phyloP scores from a whole-genome alignment of 2,329 filamentous ascomycete genomes.

The Nannizziopsis barbatae region DNA sequence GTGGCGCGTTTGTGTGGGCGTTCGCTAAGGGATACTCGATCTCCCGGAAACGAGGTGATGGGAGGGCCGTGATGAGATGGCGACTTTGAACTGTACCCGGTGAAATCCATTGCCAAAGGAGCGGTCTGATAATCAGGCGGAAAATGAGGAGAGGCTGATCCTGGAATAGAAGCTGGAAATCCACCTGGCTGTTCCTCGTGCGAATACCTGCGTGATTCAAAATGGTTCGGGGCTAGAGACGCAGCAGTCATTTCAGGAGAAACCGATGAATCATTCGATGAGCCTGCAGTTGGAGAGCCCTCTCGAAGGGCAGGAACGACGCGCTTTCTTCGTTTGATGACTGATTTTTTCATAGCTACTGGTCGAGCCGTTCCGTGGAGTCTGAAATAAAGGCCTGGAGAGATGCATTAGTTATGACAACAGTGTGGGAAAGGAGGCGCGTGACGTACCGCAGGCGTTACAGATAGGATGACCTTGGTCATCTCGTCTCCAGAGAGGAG shows the following conservation, averaged over 20 bases:
- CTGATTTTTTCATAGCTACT: slow-evolving; percentile 96
- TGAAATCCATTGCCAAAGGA: slow-evolving; percentile 42
- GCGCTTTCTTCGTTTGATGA: slow-evolving; percentile 90
- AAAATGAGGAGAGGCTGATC: slow-evolving; percentile 17
- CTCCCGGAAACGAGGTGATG: slow-evolving; percentile 7
- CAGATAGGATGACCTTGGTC: slow-evolving; percentile 94
- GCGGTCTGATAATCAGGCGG: slow-evolving; percentile 17
- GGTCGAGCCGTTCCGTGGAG: slow-evolving; percentile 87
- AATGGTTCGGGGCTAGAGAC: slow-evolving; percentile 18
- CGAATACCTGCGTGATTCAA: slow-evolving; percentile 26
- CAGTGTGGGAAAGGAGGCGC: not conserved
- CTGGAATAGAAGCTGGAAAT: slow-evolving; percentile 27
- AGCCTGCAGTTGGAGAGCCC: slow-evolving; percentile 35
- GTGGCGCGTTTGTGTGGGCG: slow-evolving; percentile 13
- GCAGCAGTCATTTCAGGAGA: slow-evolving; percentile 33
- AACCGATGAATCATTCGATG: slow-evolving; percentile 33
- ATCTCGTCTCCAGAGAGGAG: slow-evolving; percentile 87
- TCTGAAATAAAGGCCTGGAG: slow-evolving; percentile 80
- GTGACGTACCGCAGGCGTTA: slow-evolving; percentile 80
- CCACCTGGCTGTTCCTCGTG: slow-evolving; percentile 22
- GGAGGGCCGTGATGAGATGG: slow-evolving; percentile 24
- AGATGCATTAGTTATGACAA: not conserved
- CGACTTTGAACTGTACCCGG: slow-evolving; percentile 32
- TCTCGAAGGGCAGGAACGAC: slow-evolving; percentile 66
- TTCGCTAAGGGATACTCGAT: slow-evolving; percentile 1